phyloP scores from a whole-genome alignment of 2,329 filamentous ascomycete genomes.

The Neonectria punicea region DNA sequence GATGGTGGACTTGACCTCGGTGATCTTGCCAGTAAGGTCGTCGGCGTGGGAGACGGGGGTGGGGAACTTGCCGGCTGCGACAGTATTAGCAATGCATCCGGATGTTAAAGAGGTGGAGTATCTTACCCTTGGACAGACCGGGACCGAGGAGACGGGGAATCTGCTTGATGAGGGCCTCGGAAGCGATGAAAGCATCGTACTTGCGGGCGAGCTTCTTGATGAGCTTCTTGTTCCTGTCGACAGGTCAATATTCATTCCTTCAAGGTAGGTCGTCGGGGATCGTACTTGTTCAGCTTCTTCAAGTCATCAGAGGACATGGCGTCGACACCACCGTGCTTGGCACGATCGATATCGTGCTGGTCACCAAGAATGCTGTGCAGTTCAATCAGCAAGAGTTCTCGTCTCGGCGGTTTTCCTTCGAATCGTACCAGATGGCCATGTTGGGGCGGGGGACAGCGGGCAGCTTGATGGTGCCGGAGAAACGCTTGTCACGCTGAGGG shows the following conservation, averaged over 20 bases:
- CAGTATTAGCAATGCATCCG: slow-evolving; percentile 16
- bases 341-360: slow-evolving; percentile 98
- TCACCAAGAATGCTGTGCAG: slow-evolving; percentile 68
- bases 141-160: slow-evolving; percentile 99
- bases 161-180: slow-evolving; percentile 98
- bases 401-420: background rate
- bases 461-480: slow-evolving; percentile 98
- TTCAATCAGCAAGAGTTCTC: slow-evolving; percentile 25
- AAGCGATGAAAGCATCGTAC: slow-evolving; percentile 99
- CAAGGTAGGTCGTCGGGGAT: background rate
- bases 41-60: slow-evolving; percentile 97
- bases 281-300: slow-evolving; percentile 98
- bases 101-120: background rate
- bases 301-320: slow-evolving; percentile 98
- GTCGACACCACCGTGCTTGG: slow-evolving; percentile 98
- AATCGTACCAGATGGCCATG: slow-evolving; percentile 78
- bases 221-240: slow-evolving; percentile 94
- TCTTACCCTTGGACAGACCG: slow-evolving; percentile 93
- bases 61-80: slow-evolving; percentile 96
- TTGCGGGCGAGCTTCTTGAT: slow-evolving; percentile 99
- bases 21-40: slow-evolving; percentile 94
- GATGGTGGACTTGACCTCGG: slow-evolving; percentile 99
- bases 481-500: slow-evolving; percentile 99
- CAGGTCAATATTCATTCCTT: background rate
- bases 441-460: slow-evolving; percentile 89